These are phyloP conservation scores for Senna tora DNA, from an alignment of 306 rosid species.

Conservation along the genomic window DNA sequence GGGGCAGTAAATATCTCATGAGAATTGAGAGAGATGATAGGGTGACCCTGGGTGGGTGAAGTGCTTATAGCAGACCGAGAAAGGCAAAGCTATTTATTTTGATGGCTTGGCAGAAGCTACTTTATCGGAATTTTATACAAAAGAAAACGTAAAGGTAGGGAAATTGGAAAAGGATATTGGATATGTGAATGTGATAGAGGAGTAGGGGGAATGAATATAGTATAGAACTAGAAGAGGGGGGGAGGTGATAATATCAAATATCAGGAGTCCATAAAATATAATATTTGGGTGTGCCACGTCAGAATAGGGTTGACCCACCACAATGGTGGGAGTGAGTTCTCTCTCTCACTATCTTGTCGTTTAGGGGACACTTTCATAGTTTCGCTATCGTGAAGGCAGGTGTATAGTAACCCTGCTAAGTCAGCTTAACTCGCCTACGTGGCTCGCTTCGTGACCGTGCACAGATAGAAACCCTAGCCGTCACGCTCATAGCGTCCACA, in stretches of 20 bases:
- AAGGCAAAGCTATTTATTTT: not conserved
- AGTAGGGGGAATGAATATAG: too few relatives aligned
- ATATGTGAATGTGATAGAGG: too few relatives aligned
- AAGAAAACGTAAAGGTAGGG: not conserved
- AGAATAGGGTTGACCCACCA: not conserved
- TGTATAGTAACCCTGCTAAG: not conserved
- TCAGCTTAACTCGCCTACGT: not conserved
- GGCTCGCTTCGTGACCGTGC: not conserved
- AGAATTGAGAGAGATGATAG: not conserved
- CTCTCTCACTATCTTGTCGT: not conserved
- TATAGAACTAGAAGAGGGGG: too few relatives aligned
- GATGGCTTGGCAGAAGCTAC: not conserved
- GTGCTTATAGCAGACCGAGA: not conserved
- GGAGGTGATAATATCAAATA: not conserved
- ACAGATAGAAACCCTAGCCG: conserved; percentile 2
- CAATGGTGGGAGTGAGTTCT: not conserved
- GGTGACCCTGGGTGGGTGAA: not conserved
- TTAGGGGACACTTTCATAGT: not conserved
- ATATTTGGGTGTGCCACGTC: conserved; percentile 22
- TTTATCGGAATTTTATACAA: not conserved
- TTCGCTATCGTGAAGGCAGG: conserved; percentile 6
- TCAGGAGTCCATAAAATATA: not conserved
- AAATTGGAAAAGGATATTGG: not conserved
- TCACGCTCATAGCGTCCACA: not conserved
- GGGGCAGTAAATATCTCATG: conserved; percentile 25